Base-by-base conservation (phyloP, 768 basidiomycete species). In the Tulasnella sp. region DNA sequence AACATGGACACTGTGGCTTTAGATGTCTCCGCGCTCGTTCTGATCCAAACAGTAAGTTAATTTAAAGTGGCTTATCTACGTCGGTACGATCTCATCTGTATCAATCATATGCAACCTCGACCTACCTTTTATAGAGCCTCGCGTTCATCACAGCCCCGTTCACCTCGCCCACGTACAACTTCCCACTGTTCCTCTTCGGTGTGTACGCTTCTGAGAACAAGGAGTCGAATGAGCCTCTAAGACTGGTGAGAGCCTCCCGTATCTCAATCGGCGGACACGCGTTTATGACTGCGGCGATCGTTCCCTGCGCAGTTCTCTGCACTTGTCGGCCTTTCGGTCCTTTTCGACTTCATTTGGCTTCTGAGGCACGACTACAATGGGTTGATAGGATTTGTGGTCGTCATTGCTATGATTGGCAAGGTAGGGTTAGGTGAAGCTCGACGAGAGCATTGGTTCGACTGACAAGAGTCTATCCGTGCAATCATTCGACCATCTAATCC, bases 151-250 rank as follows among this genome's bases (percentile, higher is more conserved):
- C 65, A 14, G 62, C 73, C 14, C 73, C 73, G 5, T 74, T 74
- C 63, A 63, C 37, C 40, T 34, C 73, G 12, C 73, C 73, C 4
- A 47, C 47, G 14, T 94, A 94, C 79, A 94, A 94, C 77, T 82
- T 94, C 26, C 88, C 92, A n/a, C 83, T 94, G 68, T 89, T 92
- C 75, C 83, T 94, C 32, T 93, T 92, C 74, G 92, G 92, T 0
- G 80, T 82, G 1, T 88, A 91, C 78, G 88, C 84, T 0, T 88
- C 90, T 76, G 92, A 94, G 76, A 86, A 83, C 71, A 80, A 82
- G 9, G 91, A 92, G 65, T 86, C 86, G 0, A 75, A 83, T 5
- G 86, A 88, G 74, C 88, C 90, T 5, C 78, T 91, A 76, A 88
- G 88, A 77, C 82, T 83, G 64, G 92, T 91, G 76, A 74, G 84